Conservation (phyloP, 495 filamentous ascomycete species). For the Xylaria palmicola region DNA sequence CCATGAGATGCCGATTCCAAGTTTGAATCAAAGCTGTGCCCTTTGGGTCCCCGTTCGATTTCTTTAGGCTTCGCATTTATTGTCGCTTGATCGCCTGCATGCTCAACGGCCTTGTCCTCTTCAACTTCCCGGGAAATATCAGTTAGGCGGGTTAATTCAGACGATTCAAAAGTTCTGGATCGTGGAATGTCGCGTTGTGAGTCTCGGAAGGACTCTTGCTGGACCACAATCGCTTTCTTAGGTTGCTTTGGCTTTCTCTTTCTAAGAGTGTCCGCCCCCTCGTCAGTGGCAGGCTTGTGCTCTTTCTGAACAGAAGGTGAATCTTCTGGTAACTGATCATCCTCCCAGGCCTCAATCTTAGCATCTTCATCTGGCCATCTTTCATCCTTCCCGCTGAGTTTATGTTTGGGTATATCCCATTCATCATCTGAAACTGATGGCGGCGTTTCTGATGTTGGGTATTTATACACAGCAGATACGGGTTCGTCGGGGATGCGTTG, state of each 20-base stretch:
- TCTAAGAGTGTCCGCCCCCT: constrained; percentile 17
- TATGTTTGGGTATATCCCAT: constrained; percentile 17
- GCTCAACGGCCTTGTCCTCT: background rate
- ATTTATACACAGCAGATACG: background rate
- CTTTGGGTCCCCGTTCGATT: background rate
- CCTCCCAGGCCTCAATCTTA: constrained; percentile 21
- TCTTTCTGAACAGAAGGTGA: constrained; percentile 3
- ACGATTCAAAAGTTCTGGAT: constrained; percentile 15
- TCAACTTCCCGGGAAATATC: constrained; percentile 32
- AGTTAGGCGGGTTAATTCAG: constrained; percentile 23
- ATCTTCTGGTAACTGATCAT: constrained; percentile 19
- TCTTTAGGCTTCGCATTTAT: background rate
- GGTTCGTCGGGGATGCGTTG: constrained; percentile 8
- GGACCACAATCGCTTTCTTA: constrained; percentile 27
- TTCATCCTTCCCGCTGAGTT: constrained; percentile 38
- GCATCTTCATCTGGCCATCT: constrained; percentile 37
- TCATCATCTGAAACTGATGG: constrained; percentile 20
- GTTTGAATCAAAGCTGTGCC: background rate
- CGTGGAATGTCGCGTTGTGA: constrained; percentile 15
- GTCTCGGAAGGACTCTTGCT: constrained; percentile 22
- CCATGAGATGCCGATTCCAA: background rate
- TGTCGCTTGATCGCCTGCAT: constrained; percentile 20
- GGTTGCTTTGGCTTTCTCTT: constrained; percentile 32
- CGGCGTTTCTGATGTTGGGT: background rate
- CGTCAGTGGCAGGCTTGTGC: constrained; percentile 12